Percentiles rank a stretch among this genome's conserved stretches.
Evolutionary conservation across 2,329 filamentous ascomycete genomes (phyloP).

Genomic region (Harringtonia lauricola): DNA sequence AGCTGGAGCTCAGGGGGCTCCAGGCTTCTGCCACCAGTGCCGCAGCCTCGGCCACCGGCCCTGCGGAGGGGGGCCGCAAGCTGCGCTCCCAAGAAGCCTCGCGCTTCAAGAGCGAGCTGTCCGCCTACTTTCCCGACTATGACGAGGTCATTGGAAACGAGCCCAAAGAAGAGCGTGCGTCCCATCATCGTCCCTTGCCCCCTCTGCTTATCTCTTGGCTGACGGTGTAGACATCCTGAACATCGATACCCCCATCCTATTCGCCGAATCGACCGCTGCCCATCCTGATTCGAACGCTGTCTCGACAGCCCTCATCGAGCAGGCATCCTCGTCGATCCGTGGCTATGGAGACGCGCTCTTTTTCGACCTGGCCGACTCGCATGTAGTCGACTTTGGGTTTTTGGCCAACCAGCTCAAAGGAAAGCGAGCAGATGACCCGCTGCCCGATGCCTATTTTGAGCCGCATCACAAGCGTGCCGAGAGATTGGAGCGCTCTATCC

Average conservation of each 20-base stretch:
- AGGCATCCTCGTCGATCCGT: conserved; percentile 28
- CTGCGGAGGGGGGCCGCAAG: conserved; percentile 56
- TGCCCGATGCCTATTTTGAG: conserved; percentile 44
- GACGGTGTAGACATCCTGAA: conserved; percentile 55
- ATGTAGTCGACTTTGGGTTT: conserved; percentile 45
- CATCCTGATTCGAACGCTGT: too few relatives aligned
- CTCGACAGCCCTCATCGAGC: conserved; percentile 6
- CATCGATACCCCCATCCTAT: conserved; percentile 59
- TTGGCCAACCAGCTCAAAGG: conserved; percentile 34
- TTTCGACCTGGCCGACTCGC: conserved; percentile 42
- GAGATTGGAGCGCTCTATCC: conserved; percentile 48
- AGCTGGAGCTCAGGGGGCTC: conserved; percentile 47
- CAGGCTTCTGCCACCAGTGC: conserved; percentile 27
- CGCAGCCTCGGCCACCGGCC: neutral
- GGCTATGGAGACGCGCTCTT: conserved; percentile 46
- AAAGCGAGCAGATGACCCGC: conserved; percentile 37
- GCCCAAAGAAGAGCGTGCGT: conserved; percentile 64
- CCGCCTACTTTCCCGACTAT: conserved; percentile 86
- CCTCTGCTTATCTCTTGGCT: neutral
- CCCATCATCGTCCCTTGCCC: neutral
- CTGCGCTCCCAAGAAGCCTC: conserved; percentile 78
- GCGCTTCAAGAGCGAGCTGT: conserved; percentile 82
- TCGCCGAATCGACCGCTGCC: conserved; percentile 47
- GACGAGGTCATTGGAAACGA: conserved; percentile 88
- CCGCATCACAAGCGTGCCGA: conserved; percentile 47